Base-by-base conservation (phyloP, 2,329 filamentous ascomycete genomes). In the Penicillium concentricum region DNA sequence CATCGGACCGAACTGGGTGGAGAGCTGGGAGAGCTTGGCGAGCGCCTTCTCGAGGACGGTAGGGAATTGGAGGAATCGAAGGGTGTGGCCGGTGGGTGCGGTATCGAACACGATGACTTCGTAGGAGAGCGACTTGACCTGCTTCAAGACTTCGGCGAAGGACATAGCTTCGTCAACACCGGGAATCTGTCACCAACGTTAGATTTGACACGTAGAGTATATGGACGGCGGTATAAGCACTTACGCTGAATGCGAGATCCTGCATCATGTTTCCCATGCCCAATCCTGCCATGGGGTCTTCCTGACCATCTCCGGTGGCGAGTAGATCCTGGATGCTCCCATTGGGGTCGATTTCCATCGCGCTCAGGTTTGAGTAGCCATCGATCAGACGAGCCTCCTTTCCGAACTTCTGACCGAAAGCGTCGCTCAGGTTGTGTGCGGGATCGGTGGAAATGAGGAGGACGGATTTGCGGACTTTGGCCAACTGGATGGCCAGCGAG, bases 161-260 rank as follows among this genome's bases (percentile, higher is more conserved):
- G 92, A 97, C 94, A 99, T 99, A 75, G 94, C 94, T 78, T 99
- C 94, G 74, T 99, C 94, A 61, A 99, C 96, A 78, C 94, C 94
- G 18, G 94, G 94, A 61, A 99, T 99, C 91, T 96, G 67, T 18
- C 20, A 51, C 47, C 34, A 46, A 41, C 42, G 54, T 56, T 56
- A 56, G 54, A 34, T 52, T 52, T 52, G n/a, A 46, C 48, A 52
- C 41, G 54, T 56, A 56, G 28, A 42, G 35, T 39, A 12, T 34
- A 34, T n/a, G n/a, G 39, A 46, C 18, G 15, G 28, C 22, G 5
- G 34, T 20, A 45, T 37, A n/a, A 39, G n/a, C 18, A 68, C 69
- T 56, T 68, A 96, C 92, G 64, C 91, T 92, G 77, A 97, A 97
- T 0, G 94, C 94, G 64, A 99, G 82, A 76, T 99, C 94, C 78